Base-by-base conservation (phyloP, 2,329 filamentous ascomycete genomes). In the Escovopsis sp. region DNA sequence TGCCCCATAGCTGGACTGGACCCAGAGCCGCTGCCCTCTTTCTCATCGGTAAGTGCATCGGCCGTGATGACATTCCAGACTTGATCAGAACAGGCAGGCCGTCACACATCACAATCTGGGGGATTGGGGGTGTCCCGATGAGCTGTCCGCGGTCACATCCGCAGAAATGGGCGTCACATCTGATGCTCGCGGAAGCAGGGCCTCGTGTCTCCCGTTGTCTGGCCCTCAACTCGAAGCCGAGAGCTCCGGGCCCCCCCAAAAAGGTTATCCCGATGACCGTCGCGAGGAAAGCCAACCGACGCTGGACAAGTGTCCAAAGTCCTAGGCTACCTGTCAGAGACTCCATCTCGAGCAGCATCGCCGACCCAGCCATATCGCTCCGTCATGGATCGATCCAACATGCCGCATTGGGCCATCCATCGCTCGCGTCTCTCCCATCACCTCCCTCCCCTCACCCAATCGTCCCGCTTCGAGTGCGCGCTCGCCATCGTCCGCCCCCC, bases 241-340 rank as follows among this genome's bases (percentile, higher is more conserved):
- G 50, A 14, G 53, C 53, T 0, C 25, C 41, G 3, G 65, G 11
- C 27, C 57, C 0, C 0, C 38, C 30, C 0, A 54, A 62, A 39
- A 20, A 6, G 20, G 65, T 67, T 10, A 48, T 44, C 4, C 51
- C 31, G 24, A 72, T 46, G 0, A 61, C 61, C 8, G 52, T 55
- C 0, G 48, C 45, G 3, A 68, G 53, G 20, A 47, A 72, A 77
- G 1, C 67, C 72, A 5, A 72, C 72, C 0, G 72, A 72, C 0
- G 72, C 72, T 58, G 70, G 66, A 51, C 72, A 74, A 45, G 74
- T 59, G 47, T 77, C 72, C 1, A 78, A 63, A 15, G 76, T 58
- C 30, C 4, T 39, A 41, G 2, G 38, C 24, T 5, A 13, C 15
- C n/a, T 35, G 27, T 30, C 27, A 30, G 27, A 9, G 11, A 3